Evolutionary conservation across 345 rosid species (phyloP), one percentile per base, ranked within the genome.

Genomic region (Crucihimalaya himalaica): DNA sequence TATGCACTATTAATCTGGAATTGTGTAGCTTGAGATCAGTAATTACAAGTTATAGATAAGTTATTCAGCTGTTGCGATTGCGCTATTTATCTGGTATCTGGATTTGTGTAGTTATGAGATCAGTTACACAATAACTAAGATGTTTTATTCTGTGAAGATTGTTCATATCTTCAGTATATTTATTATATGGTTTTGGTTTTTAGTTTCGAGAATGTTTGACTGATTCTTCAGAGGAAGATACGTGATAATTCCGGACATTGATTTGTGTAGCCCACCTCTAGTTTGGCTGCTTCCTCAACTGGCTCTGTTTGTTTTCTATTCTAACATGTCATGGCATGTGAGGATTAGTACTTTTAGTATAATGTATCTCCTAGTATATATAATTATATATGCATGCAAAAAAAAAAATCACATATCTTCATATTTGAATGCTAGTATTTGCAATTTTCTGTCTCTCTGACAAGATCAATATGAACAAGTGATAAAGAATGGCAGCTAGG

Each of bases 231-330:
- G 67, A 47, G 31, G 57, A 34, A 76, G 75, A 69, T 76, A 70
- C 71, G 66, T 69, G 80, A 70, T 70, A 29, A 70, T 21, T 46
- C 40, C 2, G 55, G 62, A 77, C 67, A 77, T 70, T 55, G 80
- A 76, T 76, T 4, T 70, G 76, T 77, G 80, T 70, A 70, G 76
- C 76, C 76, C 72, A 71, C 72, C 72, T 40, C 68, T n/a, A 58
- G 56, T 77, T 77, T 77, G 80, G 76, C 80, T 64, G 61, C 57
- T 56, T 77, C 56, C 68, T 53, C 72, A 64, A 77, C 72, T 50
- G 72, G 76, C 72, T 71, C 62, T 56, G 67, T 51, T 63, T 70
- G 67, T 63, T 21, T 47, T 70, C 56, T 8, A 21, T 47, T 20
- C 34, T 57, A 29, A 70, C 70, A 70, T 76, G 67, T 58, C 65